These are phyloP conservation scores for Vaucheria bursata DNA, from an alignment of 352 stramenopile species.

Conservation along the genomic window DNA sequence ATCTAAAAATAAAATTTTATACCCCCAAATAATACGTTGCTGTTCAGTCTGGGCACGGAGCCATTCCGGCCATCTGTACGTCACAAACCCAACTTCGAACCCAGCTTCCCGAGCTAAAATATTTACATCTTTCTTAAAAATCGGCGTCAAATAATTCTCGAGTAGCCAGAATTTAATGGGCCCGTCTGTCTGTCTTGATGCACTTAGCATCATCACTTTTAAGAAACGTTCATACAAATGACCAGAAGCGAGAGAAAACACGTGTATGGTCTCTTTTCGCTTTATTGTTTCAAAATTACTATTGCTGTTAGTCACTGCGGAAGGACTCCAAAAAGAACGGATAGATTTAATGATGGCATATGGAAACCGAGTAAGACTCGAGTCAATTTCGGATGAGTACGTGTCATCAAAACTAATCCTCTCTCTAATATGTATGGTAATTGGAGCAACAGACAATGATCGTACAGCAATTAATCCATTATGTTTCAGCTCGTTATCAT, in stretches of 20 bases:
- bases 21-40: conserved; percentile 99
- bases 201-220: conserved; percentile 99
- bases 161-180: conserved; percentile 99
- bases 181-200: conserved; percentile 74
- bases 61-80: conserved; percentile 99
- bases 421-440: neutral
- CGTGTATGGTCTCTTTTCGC: conserved; percentile 74
- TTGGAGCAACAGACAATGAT: neutral
- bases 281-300: neutral
- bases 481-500: conserved; percentile 22
- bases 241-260: conserved; percentile 94
- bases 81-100: conserved; percentile 97
- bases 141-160: conserved; percentile 95
- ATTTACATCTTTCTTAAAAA: conserved; percentile 89
- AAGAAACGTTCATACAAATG: conserved; percentile 98
- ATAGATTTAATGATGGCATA: neutral
- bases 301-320: neutral
- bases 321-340: neutral
- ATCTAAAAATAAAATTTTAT: conserved; percentile 99
- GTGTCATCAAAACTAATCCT: neutral
- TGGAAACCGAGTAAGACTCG: neutral
- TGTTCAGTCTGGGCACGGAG: conserved; percentile 95
- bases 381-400: neutral
- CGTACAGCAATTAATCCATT: neutral
- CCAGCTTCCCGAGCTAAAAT: conserved; percentile 69